phyloP scores from a whole-genome alignment of 805 yeast species.

The Wickerhamomyces chambardii region DNA sequence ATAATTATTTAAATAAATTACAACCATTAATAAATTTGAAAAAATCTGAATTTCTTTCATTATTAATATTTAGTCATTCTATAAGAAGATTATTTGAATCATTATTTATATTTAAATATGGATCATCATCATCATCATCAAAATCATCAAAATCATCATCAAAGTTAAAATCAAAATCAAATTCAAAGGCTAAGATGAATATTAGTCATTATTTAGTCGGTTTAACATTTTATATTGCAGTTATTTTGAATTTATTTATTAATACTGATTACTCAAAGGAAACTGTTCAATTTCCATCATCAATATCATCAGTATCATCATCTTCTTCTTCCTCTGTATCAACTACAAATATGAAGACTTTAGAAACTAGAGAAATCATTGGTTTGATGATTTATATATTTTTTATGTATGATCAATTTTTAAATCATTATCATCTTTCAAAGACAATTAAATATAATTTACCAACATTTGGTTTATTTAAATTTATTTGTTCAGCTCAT shows the following conservation, averaged over 20 bases:
- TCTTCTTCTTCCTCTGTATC: background rate
- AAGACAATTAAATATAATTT: constrained; percentile 27
- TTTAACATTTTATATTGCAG: constrained; percentile 41
- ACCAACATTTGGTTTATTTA: constrained; percentile 45
- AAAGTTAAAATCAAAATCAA: constrained; percentile 3
- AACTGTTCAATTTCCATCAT: no score
- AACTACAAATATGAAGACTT: constrained; percentile 2
- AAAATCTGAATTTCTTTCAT: constrained; percentile 10
- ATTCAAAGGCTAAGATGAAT: constrained; percentile 56
- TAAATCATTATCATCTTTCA: constrained; percentile 15
- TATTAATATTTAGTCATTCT: constrained; percentile 37
- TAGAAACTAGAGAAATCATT: background rate
- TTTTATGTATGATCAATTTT: constrained; percentile 35
- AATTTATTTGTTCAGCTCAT: constrained; percentile 52
- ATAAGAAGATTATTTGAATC: constrained; percentile 49
- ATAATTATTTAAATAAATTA: constrained; percentile 1
- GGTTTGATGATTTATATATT: constrained; percentile 14
- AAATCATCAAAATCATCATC: no score
- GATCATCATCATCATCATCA: no score
- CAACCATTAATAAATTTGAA: constrained; percentile 8
- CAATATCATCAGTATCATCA: background rate
- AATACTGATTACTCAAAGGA: constrained; percentile 15
- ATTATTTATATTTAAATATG: constrained; percentile 35
- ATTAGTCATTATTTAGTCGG: constrained; percentile 63
- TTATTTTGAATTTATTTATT: constrained; percentile 29